Evolutionary conservation across 1,139 yeast species (phyloP).

Genomic region (Torulaspora pretoriensis): DNA sequence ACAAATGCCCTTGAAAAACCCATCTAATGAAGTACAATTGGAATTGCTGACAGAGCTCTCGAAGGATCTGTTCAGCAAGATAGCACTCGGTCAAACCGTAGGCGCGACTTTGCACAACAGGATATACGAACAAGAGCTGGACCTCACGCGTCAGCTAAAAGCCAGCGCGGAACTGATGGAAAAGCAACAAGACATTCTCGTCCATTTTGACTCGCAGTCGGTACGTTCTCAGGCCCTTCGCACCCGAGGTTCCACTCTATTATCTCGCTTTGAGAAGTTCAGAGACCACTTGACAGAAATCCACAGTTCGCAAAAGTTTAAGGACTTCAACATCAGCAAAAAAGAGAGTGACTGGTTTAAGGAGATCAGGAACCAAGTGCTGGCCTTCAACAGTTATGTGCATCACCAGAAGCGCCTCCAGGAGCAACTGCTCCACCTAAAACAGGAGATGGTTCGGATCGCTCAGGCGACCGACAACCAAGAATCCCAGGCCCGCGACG

Average conservation of each 20-base stretch:
- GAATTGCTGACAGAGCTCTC: constrained; percentile 26
- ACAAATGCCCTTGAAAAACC: constrained; percentile 22
- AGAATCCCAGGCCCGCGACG: constrained; percentile 8
- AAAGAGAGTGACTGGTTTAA: constrained; percentile 45
- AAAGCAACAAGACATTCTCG: constrained; percentile 12
- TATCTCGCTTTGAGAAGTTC: constrained; percentile 36
- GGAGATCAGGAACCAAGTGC: constrained; percentile 39
- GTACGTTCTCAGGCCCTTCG: constrained; percentile 15
- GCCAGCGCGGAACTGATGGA: constrained; percentile 21
- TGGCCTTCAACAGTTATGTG: constrained; percentile 35
- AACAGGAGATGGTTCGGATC: constrained; percentile 13
- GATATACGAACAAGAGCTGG: constrained; percentile 35
- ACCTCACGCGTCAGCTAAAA: constrained; percentile 40
- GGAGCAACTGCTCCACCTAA: constrained; percentile 16
- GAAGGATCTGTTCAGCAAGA: constrained; percentile 21
- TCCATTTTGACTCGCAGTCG: constrained; percentile 10
- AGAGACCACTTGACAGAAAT: constrained; percentile 28
- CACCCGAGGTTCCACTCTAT: constrained; percentile 36
- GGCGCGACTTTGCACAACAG: constrained; percentile 34
- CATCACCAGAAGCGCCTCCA: constrained; percentile 11
- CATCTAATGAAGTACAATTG: constrained; percentile 30
- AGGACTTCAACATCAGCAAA: constrained; percentile 37
- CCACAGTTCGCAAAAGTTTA: constrained; percentile 18
- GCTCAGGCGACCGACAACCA: background rate
- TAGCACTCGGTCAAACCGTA: constrained; percentile 26